Evolutionary conservation across 1,284 basidiomycete species (phyloP).

Genomic region (Fomitopsis schrenkii): DNA sequence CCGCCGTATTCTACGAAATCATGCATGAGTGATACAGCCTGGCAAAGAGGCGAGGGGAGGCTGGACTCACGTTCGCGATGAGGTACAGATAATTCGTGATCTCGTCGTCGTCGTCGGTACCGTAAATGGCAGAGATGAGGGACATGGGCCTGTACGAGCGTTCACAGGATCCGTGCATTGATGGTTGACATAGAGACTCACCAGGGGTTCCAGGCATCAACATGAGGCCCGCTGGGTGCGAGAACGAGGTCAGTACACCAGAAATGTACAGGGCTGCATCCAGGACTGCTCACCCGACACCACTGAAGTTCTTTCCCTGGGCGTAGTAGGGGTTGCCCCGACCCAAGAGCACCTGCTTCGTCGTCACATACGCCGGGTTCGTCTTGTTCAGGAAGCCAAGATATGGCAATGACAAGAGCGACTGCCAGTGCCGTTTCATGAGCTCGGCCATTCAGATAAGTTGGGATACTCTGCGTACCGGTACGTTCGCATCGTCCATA

Average conservation of each 20-base stretch:
- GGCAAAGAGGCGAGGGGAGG: not conserved
- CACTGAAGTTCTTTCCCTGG: slow-evolving; percentile 59
- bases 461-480: slow-evolving; percentile 39
- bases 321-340: slow-evolving; percentile 66
- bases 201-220: slow-evolving; percentile 71
- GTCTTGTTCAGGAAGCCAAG: slow-evolving; percentile 66
- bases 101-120: slow-evolving; percentile 66
- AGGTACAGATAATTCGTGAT: slow-evolving; percentile 57
- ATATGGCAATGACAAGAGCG: slow-evolving; percentile 72
- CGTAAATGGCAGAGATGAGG: slow-evolving; percentile 68
- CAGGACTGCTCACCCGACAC: slow-evolving; percentile 50
- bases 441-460: not conserved
- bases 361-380: slow-evolving; percentile 55
- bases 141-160: slow-evolving; percentile 64
- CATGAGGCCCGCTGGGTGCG: slow-evolving; percentile 62
- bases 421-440: slow-evolving; percentile 34
- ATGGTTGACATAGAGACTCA: slow-evolving; percentile 18
- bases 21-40: not conserved
- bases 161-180: not conserved
- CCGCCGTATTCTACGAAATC: slow-evolving; percentile 55
- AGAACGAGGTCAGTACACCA: slow-evolving; percentile 3
- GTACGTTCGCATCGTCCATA: slow-evolving; percentile 82
- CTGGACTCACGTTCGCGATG: slow-evolving; percentile 55
- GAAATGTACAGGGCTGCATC: not conserved
- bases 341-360: slow-evolving; percentile 59